A percentile compares a stretch with the other conserved stretches of the same genome.
Evolutionary conservation across 257 asterid species (phyloP).

Genomic region (Ajuga chamaepitys): DNA sequence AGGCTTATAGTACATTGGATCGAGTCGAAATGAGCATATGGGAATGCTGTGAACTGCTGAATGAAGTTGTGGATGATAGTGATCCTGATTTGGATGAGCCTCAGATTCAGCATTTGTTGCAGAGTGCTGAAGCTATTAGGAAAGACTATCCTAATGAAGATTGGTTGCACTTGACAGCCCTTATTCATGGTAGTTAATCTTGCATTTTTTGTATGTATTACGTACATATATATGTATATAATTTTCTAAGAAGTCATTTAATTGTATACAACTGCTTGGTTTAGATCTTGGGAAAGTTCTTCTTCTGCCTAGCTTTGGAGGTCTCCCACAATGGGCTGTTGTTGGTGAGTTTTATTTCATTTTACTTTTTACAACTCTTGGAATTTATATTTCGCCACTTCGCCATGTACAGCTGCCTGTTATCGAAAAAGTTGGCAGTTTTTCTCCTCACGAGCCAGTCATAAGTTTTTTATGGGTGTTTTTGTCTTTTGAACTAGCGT

Average conservation of each 20-base stretch:
- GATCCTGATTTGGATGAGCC: conserved; percentile 56
- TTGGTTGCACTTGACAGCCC: conserved; percentile 53
- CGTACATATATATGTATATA: not conserved
- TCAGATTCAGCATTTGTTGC: conserved; percentile 44
- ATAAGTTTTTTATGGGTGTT: too few relatives aligned
- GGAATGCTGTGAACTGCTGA: conserved; percentile 48
- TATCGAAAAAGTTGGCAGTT: too few relatives aligned
- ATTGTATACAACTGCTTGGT: not conserved
- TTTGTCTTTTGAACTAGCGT: too few relatives aligned
- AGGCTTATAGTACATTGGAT: conserved; percentile 20
- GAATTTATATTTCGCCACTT: not conserved
- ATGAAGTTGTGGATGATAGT: conserved; percentile 41
- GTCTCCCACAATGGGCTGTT: conserved; percentile 45
- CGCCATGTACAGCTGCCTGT: too few relatives aligned
- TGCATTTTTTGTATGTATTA: not conserved
- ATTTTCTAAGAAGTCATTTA: not conserved
- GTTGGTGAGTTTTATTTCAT: conserved; percentile 25
- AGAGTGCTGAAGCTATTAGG: conserved; percentile 46
- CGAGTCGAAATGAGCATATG: conserved; percentile 42
- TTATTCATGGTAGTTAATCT: conserved; percentile 30
- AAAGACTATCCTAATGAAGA: conserved; percentile 43
- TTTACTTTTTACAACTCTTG: too few relatives aligned
- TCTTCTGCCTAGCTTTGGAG: conserved; percentile 44
- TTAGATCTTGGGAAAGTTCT: conserved; percentile 47
- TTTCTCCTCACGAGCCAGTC: too few relatives aligned